Conservation (phyloP, 768 basidiomycete genomes). For the Suillus ampliporus region DNA sequence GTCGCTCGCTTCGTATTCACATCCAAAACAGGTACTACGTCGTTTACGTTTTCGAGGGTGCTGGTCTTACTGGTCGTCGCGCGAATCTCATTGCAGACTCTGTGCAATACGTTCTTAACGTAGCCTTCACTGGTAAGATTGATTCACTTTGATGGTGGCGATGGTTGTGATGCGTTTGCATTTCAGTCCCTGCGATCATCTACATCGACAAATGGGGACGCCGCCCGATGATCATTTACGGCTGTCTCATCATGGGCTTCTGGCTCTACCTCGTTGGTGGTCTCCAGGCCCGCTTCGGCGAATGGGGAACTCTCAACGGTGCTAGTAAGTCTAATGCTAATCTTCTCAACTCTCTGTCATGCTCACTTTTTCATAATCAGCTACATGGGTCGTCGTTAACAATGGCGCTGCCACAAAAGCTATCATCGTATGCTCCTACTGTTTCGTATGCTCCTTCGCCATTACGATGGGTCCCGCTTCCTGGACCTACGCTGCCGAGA, state of each 20-base stretch:
- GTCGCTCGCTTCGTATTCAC: constrained; percentile 1
- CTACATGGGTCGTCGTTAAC: constrained; percentile 66
- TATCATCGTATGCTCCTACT: constrained; percentile 78
- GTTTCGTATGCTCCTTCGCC: constrained; percentile 77
- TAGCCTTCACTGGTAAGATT: constrained; percentile 38
- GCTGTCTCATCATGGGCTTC: constrained; percentile 73
- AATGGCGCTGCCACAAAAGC: constrained; percentile 65
- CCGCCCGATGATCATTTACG: constrained; percentile 72
- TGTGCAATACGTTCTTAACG: constrained; percentile 58
- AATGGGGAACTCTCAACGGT: constrained; percentile 57
- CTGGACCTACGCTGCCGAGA: constrained; percentile 77
- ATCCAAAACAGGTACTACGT: constrained; percentile 30
- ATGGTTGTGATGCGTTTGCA: neutral
- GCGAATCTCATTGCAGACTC: constrained; percentile 77
- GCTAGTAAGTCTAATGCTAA: constrained; percentile 29
- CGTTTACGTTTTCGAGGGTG: constrained; percentile 77
- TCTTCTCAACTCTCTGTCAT: neutral
- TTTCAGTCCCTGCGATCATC: constrained; percentile 49
- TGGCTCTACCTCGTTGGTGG: constrained; percentile 81
- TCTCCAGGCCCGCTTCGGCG: constrained; percentile 69
- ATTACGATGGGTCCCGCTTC: constrained; percentile 79
- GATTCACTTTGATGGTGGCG: constrained; percentile 11
- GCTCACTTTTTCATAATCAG: constrained; percentile 11
- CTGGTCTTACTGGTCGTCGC: constrained; percentile 77
- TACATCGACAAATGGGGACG: constrained; percentile 85